phyloP scores from a whole-genome alignment of 225 moss, liverwort and hornwort genomes.

The Lunularia cruciata region DNA sequence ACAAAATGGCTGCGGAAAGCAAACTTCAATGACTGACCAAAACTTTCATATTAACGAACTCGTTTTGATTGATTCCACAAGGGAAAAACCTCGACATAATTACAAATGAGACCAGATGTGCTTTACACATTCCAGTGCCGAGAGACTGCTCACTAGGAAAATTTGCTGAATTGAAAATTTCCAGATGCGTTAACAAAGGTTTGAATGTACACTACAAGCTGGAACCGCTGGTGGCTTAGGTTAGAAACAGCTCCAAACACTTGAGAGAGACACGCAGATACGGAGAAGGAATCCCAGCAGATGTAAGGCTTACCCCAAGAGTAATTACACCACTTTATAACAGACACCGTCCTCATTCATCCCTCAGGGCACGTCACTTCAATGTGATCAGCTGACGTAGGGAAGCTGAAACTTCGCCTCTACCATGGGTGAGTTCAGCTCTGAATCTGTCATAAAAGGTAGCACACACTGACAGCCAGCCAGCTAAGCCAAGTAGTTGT shows the following conservation, averaged over 20 bases:
- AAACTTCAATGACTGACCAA: too few species aligned
- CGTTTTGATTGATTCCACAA: conserved; percentile 18
- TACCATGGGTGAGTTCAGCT: conserved; percentile 28
- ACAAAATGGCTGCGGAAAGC: too few species aligned
- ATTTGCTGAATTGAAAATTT: conserved; percentile 8
- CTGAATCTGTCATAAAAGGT: conserved; percentile 28
- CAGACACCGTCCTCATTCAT: conserved; percentile 37
- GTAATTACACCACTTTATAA: conserved; percentile 24
- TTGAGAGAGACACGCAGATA: conserved; percentile 18
- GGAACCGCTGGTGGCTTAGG: conserved; percentile 17
- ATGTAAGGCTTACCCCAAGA: conserved; percentile 25
- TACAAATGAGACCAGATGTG: conserved; percentile 35
- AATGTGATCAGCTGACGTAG: conserved; percentile 19
- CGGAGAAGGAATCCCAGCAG: conserved; percentile 3
- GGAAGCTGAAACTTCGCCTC: conserved; percentile 30
- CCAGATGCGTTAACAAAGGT: conserved; percentile 6
- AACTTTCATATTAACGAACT: conserved; percentile 3
- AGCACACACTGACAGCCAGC: conserved; percentile 17
- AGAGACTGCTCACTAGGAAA: conserved; percentile 18
- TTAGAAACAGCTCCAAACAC: conserved; percentile 12
- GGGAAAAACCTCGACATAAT: conserved; percentile 24
- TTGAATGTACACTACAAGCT: conserved; percentile 25
- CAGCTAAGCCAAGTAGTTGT: conserved; percentile 53
- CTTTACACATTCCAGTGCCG: conserved; percentile 20
- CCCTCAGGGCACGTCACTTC: conserved; percentile 28